Percentiles rank a stretch among this genome's conserved stretches.
phyloP scores from a whole-genome alignment of 1,284 basidiomycete genomes.

The Fomitopsis palustris region DNA sequence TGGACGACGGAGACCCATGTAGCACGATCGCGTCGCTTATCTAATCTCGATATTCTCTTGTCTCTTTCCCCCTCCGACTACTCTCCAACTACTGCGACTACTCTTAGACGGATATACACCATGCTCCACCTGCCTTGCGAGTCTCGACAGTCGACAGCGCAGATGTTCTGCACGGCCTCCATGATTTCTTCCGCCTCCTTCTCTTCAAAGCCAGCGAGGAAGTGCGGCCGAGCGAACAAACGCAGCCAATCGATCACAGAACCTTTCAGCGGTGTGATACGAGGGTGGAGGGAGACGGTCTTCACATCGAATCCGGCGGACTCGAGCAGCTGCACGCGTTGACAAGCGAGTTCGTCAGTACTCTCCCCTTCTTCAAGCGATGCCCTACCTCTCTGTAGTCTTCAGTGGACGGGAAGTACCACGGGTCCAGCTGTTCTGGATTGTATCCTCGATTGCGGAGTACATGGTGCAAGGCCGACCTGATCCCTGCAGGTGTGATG shows the following conservation, averaged over 20 bases:
- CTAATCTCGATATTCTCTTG: no score
- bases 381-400: conserved; percentile 56
- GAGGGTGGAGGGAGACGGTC: conserved; percentile 60
- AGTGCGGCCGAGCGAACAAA: conserved; percentile 58
- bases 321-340: conserved; percentile 46
- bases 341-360: no score
- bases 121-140: conserved; percentile 50
- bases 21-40: no score
- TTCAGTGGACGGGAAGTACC: conserved; percentile 76
- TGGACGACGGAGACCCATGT: no score
- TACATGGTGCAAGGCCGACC: conserved; percentile 56
- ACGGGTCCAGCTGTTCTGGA: conserved; percentile 64
- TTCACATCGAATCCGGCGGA: conserved; percentile 51
- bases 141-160: conserved; percentile 58
- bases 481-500: conserved; percentile 43
- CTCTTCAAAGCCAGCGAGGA: conserved; percentile 50
- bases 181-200: conserved; percentile 58
- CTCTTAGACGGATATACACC: conserved; percentile 14
- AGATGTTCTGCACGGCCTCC: conserved; percentile 59
- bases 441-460: conserved; percentile 55
- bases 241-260: conserved; percentile 69
- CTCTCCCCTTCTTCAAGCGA: neutral
- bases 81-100: neutral
- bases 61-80: neutral
- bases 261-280: conserved; percentile 63